Conservation (phyloP, 2,329 filamentous ascomycete genomes). For the Exophiala calicioides region DNA sequence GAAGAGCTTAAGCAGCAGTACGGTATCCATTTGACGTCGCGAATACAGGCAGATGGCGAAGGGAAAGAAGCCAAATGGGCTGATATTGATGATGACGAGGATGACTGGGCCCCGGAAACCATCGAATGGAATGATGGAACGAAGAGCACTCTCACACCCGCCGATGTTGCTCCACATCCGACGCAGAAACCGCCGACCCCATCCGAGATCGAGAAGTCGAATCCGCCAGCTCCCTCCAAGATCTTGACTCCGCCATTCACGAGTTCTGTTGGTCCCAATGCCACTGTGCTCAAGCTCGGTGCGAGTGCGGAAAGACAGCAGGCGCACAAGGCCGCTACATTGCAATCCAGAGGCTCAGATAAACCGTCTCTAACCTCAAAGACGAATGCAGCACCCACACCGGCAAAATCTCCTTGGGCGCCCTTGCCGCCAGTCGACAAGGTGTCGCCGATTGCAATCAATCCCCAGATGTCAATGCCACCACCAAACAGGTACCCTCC, state of each 20-base stretch:
- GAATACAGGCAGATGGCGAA: slow-evolving; percentile 62
- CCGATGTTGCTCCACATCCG: slow-evolving; percentile 31
- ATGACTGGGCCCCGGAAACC: slow-evolving; percentile 64
- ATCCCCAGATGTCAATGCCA: slow-evolving; percentile 48
- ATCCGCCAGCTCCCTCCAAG: slow-evolving; percentile 29
- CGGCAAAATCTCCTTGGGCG: slow-evolving; percentile 91
- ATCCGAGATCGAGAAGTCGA: slow-evolving; percentile 32
- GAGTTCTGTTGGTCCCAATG: slow-evolving; percentile 51
- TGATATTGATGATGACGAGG: slow-evolving; percentile 69
- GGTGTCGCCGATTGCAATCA: slow-evolving; percentile 67
- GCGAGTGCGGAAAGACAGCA: slow-evolving; percentile 48
- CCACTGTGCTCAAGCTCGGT: slow-evolving; percentile 51
- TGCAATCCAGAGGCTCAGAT: slow-evolving; percentile 38
- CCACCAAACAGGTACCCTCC: slow-evolving; percentile 54
- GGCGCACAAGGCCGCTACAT: slow-evolving; percentile 45
- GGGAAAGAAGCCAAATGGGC: slow-evolving; percentile 68
- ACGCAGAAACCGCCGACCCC: slow-evolving; percentile 28
- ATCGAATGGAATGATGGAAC: slow-evolving; percentile 71
- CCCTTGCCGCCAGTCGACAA: slow-evolving; percentile 81
- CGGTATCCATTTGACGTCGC: slow-evolving; percentile 66
- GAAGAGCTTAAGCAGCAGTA: slow-evolving; percentile 70
- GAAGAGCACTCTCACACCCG: slow-evolving; percentile 60
- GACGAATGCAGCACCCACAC: slow-evolving; percentile 55
- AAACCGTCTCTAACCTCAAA: slow-evolving; percentile 51
- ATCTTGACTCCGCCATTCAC: slow-evolving; percentile 39